Conservation (phyloP, 129 eudicot genomes). For the Apium graveolens region DNA sequence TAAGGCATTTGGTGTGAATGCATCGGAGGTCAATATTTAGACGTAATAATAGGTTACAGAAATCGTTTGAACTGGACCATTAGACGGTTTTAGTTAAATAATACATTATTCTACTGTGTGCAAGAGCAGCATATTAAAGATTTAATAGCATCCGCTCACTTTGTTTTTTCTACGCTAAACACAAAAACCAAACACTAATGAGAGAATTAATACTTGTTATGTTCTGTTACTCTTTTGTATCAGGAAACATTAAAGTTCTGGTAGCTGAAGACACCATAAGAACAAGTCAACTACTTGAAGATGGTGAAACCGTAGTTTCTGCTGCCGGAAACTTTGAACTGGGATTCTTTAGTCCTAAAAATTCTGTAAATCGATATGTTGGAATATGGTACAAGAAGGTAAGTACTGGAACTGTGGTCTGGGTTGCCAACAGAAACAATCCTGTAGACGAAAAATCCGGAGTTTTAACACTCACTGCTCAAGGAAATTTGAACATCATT, state of each 20-base stretch:
- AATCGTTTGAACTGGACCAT: no score
- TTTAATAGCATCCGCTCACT: neutral
- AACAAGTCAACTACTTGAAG: neutral
- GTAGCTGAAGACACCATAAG: neutral
- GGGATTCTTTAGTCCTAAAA: conserved; percentile 13
- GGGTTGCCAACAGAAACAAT: conserved; percentile 12
- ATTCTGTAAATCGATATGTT: conserved; percentile 1
- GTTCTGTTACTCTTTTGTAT: neutral
- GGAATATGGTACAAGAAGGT: conserved; percentile 16
- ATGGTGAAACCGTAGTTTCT: conserved; percentile 10
- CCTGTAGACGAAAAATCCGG: conserved; percentile 3
- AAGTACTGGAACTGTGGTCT: conserved; percentile 6
- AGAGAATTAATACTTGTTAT: neutral
- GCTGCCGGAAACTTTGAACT: conserved; percentile 7
- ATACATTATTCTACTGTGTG: neutral
- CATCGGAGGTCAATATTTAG: no score
- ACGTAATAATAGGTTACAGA: no score
- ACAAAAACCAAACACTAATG: conserved; percentile 11
- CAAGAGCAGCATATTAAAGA: neutral
- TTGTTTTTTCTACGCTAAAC: neutral
- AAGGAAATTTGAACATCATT: neutral
- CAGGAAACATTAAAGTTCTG: neutral
- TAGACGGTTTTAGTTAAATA: no score
- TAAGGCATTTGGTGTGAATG: no score
- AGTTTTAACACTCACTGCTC: conserved; percentile 1